Evolutionary conservation across 371 early-diverging fungal genomes (phyloP), one percentile per base, ranked within the genome.

Genomic region (Circinella umbellata): DNA sequence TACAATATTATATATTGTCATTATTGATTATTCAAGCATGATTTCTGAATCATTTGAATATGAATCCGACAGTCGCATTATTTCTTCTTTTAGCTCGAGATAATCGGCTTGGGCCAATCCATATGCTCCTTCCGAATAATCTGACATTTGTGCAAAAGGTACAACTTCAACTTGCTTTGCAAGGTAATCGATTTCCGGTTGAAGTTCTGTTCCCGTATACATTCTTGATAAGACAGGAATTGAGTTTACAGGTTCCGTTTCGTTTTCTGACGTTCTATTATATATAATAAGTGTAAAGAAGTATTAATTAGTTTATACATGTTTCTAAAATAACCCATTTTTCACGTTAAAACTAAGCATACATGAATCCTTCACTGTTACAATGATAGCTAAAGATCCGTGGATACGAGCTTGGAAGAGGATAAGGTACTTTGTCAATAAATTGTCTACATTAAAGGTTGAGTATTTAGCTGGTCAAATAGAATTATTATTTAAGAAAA

Each of bases 41-140:
- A 64, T 64, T 55, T 73, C 73, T 42, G 74, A 60, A 55, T 77
- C 80, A 42, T 47, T 49, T 48, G 60, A 77, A 69, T 85, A 88
- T 27, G 73, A 65, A 73, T 88, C 88, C 14, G 79, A 79, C 64
- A 86, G 68, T 4, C 79, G 75, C 46, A 86, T 71, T 49, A 89
- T 55, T 4, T 64, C 62, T 49, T 89, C 89, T 57, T 88, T 86
- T 18, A 73, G 71, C 49, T 86, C 86, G 18, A 68, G 64, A 66
- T 82, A 82, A 48, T 89, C 88, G 46, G 84, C 86, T 11, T 57
- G 66, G 2, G 63, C 75, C 11, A 86, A 69, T 0, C 84, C 85
- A 55, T 71, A 67, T 14, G 74, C 79, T 13, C 86, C 82, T 49
- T 83, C 77, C 3, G 77, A 71, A 59, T 82, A 89, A 49, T 86